Evolutionary conservation across 2,329 filamentous ascomycete genomes (phyloP).

Genomic region (Fusarium abutilonis): DNA sequence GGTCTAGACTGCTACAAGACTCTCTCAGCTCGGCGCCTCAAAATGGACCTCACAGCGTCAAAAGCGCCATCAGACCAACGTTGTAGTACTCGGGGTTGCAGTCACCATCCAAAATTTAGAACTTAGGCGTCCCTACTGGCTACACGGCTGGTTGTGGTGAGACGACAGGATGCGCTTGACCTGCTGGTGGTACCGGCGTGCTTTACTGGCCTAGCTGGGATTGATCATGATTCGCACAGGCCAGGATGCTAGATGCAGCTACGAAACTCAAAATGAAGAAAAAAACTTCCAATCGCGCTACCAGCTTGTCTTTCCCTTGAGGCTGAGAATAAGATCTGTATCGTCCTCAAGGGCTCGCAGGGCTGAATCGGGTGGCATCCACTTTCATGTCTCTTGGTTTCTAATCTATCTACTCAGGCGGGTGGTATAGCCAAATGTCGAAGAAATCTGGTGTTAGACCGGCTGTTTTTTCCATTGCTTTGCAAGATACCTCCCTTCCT

Average conservation of each 20-base stretch:
- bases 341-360: slow-evolving; percentile 26
- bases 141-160: slow-evolving; percentile 34
- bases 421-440: not conserved
- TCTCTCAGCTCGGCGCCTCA: slow-evolving; percentile 24
- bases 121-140: slow-evolving; percentile 33
- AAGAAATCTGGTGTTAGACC: not conserved
- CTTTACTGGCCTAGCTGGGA: slow-evolving; percentile 28
- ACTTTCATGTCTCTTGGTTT: slow-evolving; percentile 13
- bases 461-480: not conserved
- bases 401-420: slow-evolving; percentile 2
- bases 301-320: slow-evolving; percentile 34
- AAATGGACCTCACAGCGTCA: slow-evolving; percentile 29
- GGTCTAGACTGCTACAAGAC: slow-evolving; percentile 38
- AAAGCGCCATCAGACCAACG: slow-evolving; percentile 15
- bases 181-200: slow-evolving; percentile 34
- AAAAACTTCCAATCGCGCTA: slow-evolving; percentile 34
- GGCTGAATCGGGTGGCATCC: slow-evolving; percentile 40
- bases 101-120: slow-evolving; percentile 12
- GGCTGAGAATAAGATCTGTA: slow-evolving; percentile 17
- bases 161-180: slow-evolving; percentile 32
- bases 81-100: slow-evolving; percentile 1
- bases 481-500: slow-evolving; percentile 6
- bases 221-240: slow-evolving; percentile 39
- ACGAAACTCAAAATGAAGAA: slow-evolving; percentile 26
- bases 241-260: slow-evolving; percentile 37